A percentile compares a stretch with the other conserved stretches of the same genome.
These are phyloP conservation scores for Talinum fruticosum DNA, from an alignment of 148 eudicot species.

Conservation along the genomic window DNA sequence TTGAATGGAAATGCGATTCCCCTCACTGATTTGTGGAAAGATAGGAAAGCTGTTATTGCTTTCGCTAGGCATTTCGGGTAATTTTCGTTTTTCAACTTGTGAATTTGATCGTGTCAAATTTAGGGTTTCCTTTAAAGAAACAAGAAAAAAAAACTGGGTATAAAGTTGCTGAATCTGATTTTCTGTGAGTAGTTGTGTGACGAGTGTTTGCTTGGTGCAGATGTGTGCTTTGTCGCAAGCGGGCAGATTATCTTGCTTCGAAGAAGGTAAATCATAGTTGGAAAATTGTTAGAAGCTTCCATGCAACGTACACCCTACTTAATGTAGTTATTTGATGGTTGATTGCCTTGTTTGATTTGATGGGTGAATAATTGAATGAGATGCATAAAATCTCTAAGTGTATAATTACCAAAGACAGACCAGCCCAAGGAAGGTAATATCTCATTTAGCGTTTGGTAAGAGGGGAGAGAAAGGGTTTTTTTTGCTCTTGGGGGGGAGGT, in stretches of 20 bases:
- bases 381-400: too few species aligned
- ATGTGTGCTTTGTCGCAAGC: slow-evolving; percentile 90
- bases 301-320: not conserved
- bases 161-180: not conserved
- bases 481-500: too few species aligned
- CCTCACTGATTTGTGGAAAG: slow-evolving; percentile 87
- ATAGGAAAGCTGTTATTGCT: slow-evolving; percentile 87
- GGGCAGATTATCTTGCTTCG: slow-evolving; percentile 90
- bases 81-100: not conserved
- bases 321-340: not conserved
- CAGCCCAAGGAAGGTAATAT: not conserved
- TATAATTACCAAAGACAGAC: too few species aligned
- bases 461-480: not conserved
- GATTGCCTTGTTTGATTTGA: not conserved
- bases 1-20: slow-evolving; percentile 64
- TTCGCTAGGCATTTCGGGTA: slow-evolving; percentile 99
- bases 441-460: not conserved
- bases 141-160: too few species aligned
- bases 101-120: not conserved
- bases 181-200: not conserved
- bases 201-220: slow-evolving; percentile 32
- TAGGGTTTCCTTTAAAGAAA: not conserved
- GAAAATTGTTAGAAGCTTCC: not conserved
- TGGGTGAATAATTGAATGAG: not conserved
- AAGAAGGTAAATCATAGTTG: slow-evolving; percentile 51